Conservation (phyloP, 148 eudicot species). For the Spergularia bocconei region DNA sequence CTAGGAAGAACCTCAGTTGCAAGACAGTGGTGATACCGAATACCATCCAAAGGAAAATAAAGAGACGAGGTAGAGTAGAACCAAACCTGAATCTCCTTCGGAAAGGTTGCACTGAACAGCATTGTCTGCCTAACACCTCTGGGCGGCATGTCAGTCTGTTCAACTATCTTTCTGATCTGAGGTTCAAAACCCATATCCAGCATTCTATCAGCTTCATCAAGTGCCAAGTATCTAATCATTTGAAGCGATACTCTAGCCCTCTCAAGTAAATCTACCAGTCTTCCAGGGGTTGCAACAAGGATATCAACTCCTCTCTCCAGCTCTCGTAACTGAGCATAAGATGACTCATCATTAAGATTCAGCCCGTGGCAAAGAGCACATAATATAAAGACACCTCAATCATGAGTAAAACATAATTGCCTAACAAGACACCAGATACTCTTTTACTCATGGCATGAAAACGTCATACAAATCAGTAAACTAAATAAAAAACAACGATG, state of each 20-base stretch:
- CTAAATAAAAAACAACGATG: background rate
- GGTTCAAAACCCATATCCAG: conserved; percentile 97
- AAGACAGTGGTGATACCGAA: background rate
- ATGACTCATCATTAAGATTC: conserved; percentile 6
- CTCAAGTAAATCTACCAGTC: conserved; percentile 86
- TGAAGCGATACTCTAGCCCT: conserved; percentile 73
- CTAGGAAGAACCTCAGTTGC: background rate
- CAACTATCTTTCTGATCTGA: conserved; percentile 88
- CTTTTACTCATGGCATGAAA: background rate
- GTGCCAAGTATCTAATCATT: conserved; percentile 70
- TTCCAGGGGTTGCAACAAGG: conserved; percentile 94
- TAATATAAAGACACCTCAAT: background rate
- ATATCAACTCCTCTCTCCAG: conserved; percentile 91
- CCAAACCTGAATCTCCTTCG: conserved; percentile 86
- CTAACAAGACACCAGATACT: background rate
- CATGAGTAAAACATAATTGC: background rate
- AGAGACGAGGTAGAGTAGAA: conserved; percentile 3
- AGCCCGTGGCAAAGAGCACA: background rate
- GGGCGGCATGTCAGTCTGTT: conserved; percentile 88
- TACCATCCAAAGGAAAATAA: background rate
- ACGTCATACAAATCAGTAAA: too few species aligned
- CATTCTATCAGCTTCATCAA: conserved; percentile 95
- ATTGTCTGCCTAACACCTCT: conserved; percentile 75
- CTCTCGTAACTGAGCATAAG: conserved; percentile 60
- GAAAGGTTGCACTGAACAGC: conserved; percentile 95